Conservation (phyloP, 2,329 filamentous ascomycete species). For the Incumbomyces delicatus region DNA sequence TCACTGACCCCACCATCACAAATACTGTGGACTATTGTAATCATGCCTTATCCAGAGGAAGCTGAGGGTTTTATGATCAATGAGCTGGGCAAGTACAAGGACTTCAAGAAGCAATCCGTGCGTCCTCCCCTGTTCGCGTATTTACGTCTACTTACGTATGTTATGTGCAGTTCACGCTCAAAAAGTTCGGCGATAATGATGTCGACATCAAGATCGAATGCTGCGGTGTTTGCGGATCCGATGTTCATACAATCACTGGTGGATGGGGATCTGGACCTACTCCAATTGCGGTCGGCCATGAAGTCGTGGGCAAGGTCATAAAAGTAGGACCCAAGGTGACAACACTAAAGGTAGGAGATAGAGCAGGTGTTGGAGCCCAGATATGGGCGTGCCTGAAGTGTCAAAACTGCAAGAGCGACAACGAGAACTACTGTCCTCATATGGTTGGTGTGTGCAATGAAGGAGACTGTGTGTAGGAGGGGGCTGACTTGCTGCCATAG, state of each 20-base stretch:
- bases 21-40: background rate
- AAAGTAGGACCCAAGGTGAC: constrained; percentile 58
- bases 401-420: constrained; percentile 55
- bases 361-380: constrained; percentile 61
- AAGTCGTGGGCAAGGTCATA: constrained; percentile 61
- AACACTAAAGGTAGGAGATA: constrained; percentile 50
- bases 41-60: constrained; percentile 37
- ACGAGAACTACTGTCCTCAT: constrained; percentile 59
- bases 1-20: too few relatives aligned
- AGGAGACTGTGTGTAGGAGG: background rate
- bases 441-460: constrained; percentile 24
- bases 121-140: constrained; percentile 10
- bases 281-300: constrained; percentile 46
- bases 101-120: constrained; percentile 49
- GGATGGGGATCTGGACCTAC: constrained; percentile 44
- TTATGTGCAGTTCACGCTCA: constrained; percentile 57
- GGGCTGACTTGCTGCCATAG: constrained; percentile 22
- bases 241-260: constrained; percentile 60
- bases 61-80: constrained; percentile 42
- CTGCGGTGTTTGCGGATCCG: constrained; percentile 66
- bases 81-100: constrained; percentile 56
- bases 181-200: constrained; percentile 78
- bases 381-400: constrained; percentile 56
- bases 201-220: constrained; percentile 79
- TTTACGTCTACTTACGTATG: too few relatives aligned